phyloP scores from a whole-genome alignment of 1,139 yeast genomes.

The Scheffersomyces lignicola region DNA sequence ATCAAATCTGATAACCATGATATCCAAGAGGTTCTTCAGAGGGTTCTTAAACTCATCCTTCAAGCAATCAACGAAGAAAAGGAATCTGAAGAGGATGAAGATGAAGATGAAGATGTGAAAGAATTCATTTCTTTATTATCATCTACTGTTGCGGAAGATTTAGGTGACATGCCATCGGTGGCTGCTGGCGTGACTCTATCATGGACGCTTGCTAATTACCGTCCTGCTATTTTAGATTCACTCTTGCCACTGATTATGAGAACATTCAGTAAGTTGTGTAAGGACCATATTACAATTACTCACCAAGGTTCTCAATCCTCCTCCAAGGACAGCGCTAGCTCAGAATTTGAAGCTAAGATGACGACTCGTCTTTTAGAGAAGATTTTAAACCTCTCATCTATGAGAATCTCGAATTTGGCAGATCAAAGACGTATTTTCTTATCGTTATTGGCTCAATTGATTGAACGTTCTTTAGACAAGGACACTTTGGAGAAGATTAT shows the following conservation, averaged over 20 bases:
- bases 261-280: constrained; percentile 83
- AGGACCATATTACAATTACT: constrained; percentile 80
- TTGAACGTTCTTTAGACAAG: constrained; percentile 84
- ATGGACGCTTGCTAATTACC: constrained; percentile 75
- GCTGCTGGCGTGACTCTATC: constrained; percentile 90
- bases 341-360: constrained; percentile 73
- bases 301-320: constrained; percentile 46
- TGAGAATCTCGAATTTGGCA: constrained; percentile 80
- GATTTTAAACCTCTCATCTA: constrained; percentile 73
- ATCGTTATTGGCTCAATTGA: constrained; percentile 81
- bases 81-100: constrained; percentile 45
- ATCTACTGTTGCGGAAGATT: constrained; percentile 77
- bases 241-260: constrained; percentile 77
- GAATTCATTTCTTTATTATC: constrained; percentile 62
- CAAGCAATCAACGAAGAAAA: constrained; percentile 55
- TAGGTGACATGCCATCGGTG: constrained; percentile 76
- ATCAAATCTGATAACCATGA: constrained; percentile 82
- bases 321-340: constrained; percentile 31
- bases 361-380: constrained; percentile 76
- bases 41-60: constrained; percentile 67
- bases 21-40: constrained; percentile 76
- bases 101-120: constrained; percentile 55
- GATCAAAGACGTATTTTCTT: constrained; percentile 91
- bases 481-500: constrained; percentile 75
- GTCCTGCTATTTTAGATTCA: constrained; percentile 73